Conservation (phyloP, 805 yeast genomes). For the Naumovozyma dairenensis region DNA sequence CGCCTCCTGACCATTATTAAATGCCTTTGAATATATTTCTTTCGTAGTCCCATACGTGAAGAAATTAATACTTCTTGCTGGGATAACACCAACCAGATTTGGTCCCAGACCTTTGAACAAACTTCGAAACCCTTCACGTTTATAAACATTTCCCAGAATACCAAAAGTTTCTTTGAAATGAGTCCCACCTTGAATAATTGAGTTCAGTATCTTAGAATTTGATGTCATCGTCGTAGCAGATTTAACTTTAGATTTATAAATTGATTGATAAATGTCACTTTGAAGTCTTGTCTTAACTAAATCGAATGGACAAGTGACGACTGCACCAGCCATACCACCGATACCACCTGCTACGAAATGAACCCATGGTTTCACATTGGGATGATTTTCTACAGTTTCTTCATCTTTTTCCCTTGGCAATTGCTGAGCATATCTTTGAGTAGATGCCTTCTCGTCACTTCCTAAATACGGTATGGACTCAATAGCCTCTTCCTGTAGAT, state of each 20-base stretch:
- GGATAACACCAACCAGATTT: slow-evolving; percentile 92
- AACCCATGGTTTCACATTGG: slow-evolving; percentile 46
- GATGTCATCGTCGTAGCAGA: slow-evolving; percentile 6
- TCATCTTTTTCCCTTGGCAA: slow-evolving; percentile 12
- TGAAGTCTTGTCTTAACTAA: slow-evolving; percentile 93
- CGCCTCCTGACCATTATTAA: slow-evolving; percentile 67
- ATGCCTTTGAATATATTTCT: slow-evolving; percentile 52
- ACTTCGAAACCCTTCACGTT: slow-evolving; percentile 73
- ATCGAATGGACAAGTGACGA: slow-evolving; percentile 89
- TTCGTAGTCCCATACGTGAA: slow-evolving; percentile 95
- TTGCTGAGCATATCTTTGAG: slow-evolving; percentile 33
- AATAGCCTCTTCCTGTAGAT: slow-evolving; percentile 44
- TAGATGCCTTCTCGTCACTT: slow-evolving; percentile 62
- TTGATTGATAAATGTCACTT: slow-evolving; percentile 64
- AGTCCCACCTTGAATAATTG: slow-evolving; percentile 38
- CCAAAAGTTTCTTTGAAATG: slow-evolving; percentile 79
- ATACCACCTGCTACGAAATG: slow-evolving; percentile 86
- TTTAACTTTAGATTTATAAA: slow-evolving; percentile 37
- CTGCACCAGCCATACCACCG: slow-evolving; percentile 98
- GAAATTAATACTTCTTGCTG: slow-evolving; percentile 93
- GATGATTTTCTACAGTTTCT: slow-evolving; percentile 7
- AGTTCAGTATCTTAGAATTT: slow-evolving; percentile 18
- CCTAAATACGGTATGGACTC: slow-evolving; percentile 54
- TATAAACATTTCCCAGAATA: slow-evolving; percentile 60
- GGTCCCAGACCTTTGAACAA: slow-evolving; percentile 95